Evolutionary conservation across 257 asterid genomes (phyloP).

Genomic region (Anisodus tanguticus): DNA sequence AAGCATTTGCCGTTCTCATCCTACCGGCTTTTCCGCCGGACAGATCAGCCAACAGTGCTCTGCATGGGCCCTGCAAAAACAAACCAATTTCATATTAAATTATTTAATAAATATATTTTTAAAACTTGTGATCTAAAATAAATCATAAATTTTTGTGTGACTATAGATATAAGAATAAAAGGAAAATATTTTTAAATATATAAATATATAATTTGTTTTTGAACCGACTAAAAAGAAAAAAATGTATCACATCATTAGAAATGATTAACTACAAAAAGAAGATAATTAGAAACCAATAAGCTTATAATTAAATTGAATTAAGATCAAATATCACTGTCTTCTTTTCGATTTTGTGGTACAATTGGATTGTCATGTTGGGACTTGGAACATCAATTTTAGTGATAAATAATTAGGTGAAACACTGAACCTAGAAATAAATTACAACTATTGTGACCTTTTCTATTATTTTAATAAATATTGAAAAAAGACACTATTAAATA

Average conservation of each 20-base stretch:
- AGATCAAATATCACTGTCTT: conserved; percentile 4
- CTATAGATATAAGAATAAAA: too few species aligned
- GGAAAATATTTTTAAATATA: too few species aligned
- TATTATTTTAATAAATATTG: not conserved
- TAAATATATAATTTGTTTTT: too few species aligned
- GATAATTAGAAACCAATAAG: not conserved
- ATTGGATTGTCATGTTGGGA: not conserved
- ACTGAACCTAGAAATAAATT: not conserved
- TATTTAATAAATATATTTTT: too few species aligned
- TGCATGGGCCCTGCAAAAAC: conserved; percentile 79
- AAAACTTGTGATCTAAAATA: too few species aligned
- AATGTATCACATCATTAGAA: too few species aligned
- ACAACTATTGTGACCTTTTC: not conserved
- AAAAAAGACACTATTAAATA: not conserved
- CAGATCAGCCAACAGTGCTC: conserved; percentile 84
- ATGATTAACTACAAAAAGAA: not conserved
- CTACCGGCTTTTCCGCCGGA: conserved; percentile 60
- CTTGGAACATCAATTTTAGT: not conserved
- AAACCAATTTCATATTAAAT: not conserved
- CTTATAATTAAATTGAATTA: not conserved
- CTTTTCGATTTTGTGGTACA: not conserved
- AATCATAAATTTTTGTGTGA: too few species aligned
- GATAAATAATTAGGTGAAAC: conserved; percentile 5
- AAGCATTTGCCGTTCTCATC: conserved; percentile 61
- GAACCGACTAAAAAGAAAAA: too few species aligned